Evolutionary conservation across 1,284 basidiomycete genomes (phyloP).

Genomic region (Kalmanozyma brasiliensis): DNA sequence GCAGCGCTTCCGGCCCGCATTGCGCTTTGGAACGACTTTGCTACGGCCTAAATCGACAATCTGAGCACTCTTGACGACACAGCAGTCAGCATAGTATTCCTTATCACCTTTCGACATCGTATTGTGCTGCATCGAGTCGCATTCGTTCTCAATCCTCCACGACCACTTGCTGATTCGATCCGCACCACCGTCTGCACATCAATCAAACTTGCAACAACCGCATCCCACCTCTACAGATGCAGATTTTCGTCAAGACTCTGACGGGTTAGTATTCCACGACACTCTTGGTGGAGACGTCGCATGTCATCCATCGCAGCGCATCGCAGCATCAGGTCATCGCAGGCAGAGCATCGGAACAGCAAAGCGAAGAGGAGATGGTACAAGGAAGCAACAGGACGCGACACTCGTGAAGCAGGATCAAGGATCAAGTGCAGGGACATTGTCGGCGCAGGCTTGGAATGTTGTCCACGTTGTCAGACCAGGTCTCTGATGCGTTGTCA

Average conservation of each 20-base stretch:
- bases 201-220: conserved; percentile 3
- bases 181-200: conserved; percentile 15
- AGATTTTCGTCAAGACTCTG: conserved; percentile 67
- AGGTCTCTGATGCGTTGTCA: too few relatives aligned
- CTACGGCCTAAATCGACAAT: not conserved
- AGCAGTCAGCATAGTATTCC: too few relatives aligned
- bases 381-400: too few relatives aligned
- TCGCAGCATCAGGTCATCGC: conserved; percentile 3
- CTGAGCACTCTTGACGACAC: not conserved
- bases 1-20: not conserved
- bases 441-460: too few relatives aligned
- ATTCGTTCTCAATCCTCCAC: not conserved
- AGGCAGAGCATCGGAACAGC: not conserved
- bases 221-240: conserved; percentile 49
- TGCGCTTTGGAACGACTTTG: conserved; percentile 4
- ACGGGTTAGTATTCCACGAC: conserved; percentile 56
- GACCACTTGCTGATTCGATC: conserved; percentile 33
- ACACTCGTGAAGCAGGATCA: too few relatives aligned
- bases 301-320: conserved; percentile 13
- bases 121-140: conserved; percentile 14
- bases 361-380: too few relatives aligned
- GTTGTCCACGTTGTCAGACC: too few relatives aligned
- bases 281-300: not conserved
- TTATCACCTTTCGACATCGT: not conserved
- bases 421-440: too few relatives aligned